Evolutionary conservation across 108 stramenopile species (phyloP).

Genomic region (Pseudonitzschia delicatissima): DNA sequence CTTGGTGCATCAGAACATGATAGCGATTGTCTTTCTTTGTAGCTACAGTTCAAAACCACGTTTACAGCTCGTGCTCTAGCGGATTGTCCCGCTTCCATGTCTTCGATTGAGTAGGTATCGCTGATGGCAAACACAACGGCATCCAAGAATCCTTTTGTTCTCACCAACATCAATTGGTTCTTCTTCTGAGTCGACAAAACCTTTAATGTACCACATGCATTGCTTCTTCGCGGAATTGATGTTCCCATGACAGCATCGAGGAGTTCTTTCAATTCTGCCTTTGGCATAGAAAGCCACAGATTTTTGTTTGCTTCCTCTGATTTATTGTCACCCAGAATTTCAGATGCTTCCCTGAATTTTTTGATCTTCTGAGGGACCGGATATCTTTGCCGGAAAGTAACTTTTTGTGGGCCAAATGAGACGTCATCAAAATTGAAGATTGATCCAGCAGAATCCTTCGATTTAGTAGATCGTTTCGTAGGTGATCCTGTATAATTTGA

Average conservation of each 20-base stretch:
- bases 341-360: slow-evolving; percentile 31
- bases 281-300: slow-evolving; percentile 35
- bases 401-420: too few species aligned
- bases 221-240: slow-evolving; percentile 57
- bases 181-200: slow-evolving; percentile 52
- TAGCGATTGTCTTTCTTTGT: slow-evolving; percentile 71
- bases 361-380: slow-evolving; percentile 55
- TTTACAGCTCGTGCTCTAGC: slow-evolving; percentile 65
- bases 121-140: slow-evolving; percentile 48
- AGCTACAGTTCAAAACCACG: slow-evolving; percentile 48
- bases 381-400: slow-evolving; percentile 69
- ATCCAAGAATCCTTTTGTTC: slow-evolving; percentile 70
- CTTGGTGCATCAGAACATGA: slow-evolving; percentile 49
- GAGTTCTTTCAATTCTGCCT: slow-evolving; percentile 52
- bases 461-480: too few species aligned
- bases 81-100: slow-evolving; percentile 46
- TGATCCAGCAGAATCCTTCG: too few species aligned
- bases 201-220: slow-evolving; percentile 82
- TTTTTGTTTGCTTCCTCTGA: slow-evolving; percentile 4
- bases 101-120: slow-evolving; percentile 37
- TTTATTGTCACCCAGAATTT: slow-evolving; percentile 45
- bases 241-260: slow-evolving; percentile 49
- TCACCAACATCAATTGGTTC: slow-evolving; percentile 61
- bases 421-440: too few species aligned
- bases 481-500: too few species aligned